These are phyloP conservation scores for Chenopodium suecicum DNA, from an alignment of 148 eudicot species.

Conservation along the genomic window DNA sequence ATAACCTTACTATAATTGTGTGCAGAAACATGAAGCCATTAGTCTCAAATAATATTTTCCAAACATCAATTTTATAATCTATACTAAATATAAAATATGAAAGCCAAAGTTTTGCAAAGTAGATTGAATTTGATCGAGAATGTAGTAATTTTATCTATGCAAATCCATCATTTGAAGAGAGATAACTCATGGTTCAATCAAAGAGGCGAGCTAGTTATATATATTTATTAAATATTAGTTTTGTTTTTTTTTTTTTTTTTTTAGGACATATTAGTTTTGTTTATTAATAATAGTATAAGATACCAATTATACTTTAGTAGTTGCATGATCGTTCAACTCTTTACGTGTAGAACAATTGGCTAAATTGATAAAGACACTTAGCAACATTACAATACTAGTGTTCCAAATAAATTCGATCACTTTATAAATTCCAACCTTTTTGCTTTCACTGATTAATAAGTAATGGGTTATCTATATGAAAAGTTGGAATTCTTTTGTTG, in stretches of 20 bases:
- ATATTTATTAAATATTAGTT: no score
- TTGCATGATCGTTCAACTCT: neutral
- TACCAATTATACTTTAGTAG: neutral
- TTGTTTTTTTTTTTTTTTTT: no score
- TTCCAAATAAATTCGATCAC: neutral
- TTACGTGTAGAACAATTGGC: slow-evolving; percentile 17
- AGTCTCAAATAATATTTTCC: no score
- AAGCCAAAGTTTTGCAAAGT: no score
- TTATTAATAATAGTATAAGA: no score
- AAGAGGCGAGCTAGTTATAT: neutral
- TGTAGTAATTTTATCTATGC: neutral
- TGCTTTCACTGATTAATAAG: neutral
- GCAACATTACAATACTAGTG: slow-evolving; percentile 1
- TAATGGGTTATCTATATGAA: slow-evolving; percentile 14
- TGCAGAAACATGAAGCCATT: no score
- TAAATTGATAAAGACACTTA: slow-evolving; percentile 6
- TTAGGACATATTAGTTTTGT: no score
- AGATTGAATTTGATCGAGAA: no score
- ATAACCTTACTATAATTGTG: no score
- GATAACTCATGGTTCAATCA: slow-evolving; percentile 15
- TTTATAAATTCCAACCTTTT: neutral
- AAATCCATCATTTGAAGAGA: neutral
- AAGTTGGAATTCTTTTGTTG: slow-evolving; percentile 16
- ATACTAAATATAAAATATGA: no score
- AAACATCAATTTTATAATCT: no score